These are phyloP conservation scores for Dendrothele bispora DNA, from an alignment of 768 basidiomycete genomes.

Conservation along the genomic window DNA sequence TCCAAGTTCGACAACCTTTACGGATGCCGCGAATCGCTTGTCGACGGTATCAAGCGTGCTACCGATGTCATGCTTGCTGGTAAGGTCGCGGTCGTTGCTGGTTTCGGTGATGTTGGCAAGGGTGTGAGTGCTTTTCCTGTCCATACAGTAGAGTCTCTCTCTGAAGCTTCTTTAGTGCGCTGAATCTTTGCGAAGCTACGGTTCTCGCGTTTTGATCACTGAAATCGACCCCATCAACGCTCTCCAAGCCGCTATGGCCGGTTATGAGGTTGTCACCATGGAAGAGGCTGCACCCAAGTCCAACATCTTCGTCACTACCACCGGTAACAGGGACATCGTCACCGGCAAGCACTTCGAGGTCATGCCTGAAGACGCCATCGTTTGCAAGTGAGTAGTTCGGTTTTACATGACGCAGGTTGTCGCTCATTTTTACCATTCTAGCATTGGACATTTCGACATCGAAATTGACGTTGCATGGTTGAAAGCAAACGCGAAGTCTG, in stretches of 20 bases:
- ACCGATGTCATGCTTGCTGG: constrained; percentile 99
- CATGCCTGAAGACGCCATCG: constrained; percentile 99
- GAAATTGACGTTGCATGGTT: constrained; percentile 99
- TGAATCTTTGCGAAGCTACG: constrained; percentile 95
- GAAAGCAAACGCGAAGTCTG: constrained; percentile 84
- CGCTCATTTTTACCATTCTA: constrained; percentile 25
- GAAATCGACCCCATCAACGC: constrained; percentile 99
- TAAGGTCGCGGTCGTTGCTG: constrained; percentile 98
- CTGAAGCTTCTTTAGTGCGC: constrained; percentile 69
- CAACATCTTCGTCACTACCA: constrained; percentile 97
- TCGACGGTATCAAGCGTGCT: constrained; percentile 99
- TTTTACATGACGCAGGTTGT: background rate
- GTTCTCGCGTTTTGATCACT: constrained; percentile 92
- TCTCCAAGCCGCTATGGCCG: constrained; percentile 99
- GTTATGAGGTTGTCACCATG: constrained; percentile 98
- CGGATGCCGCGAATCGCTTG: constrained; percentile 98
- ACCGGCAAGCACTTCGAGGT: constrained; percentile 84
- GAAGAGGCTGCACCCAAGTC: constrained; percentile 88
- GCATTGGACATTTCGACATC: constrained; percentile 85
- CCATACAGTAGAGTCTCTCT: background rate
- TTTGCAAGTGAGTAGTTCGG: constrained; percentile 77
- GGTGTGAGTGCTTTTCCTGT: constrained; percentile 63
- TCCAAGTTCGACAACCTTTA: constrained; percentile 99
- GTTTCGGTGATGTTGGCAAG: constrained; percentile 99
- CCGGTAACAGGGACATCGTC: constrained; percentile 98